These are phyloP conservation scores for Boletus subcaerulescens DNA, from an alignment of 768 basidiomycete genomes.

Conservation along the genomic window DNA sequence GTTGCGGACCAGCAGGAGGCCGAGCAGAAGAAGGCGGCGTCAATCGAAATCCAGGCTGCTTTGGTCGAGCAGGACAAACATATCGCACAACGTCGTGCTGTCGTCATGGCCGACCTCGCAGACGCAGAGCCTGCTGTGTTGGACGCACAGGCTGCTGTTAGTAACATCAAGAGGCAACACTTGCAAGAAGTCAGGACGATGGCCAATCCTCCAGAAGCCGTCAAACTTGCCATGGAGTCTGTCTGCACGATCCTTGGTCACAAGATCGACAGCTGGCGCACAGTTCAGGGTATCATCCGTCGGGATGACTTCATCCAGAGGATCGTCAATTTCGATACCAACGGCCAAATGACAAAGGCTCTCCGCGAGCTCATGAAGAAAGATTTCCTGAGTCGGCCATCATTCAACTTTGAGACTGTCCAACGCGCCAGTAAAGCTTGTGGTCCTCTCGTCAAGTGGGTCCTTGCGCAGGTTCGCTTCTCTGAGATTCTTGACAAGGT, in stretches of 20 bases:
- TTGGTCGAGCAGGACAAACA: constrained; percentile 86
- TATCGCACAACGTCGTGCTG: constrained; percentile 82
- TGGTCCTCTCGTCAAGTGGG: constrained; percentile 98
- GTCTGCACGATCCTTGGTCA: constrained; percentile 96
- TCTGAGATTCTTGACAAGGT: constrained; percentile 97
- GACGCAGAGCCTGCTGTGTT: constrained; percentile 97
- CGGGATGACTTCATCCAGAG: constrained; percentile 95
- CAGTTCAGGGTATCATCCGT: constrained; percentile 93
- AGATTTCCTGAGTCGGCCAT: constrained; percentile 87
- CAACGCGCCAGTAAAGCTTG: constrained; percentile 96
- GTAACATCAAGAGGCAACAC: constrained; percentile 93
- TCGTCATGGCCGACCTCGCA: constrained; percentile 93
- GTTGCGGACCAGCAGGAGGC: constrained; percentile 98
- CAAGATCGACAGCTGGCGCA: constrained; percentile 95
- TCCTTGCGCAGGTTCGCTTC: constrained; percentile 92
- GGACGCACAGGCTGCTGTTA: constrained; percentile 95
- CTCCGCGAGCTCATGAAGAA: constrained; percentile 89
- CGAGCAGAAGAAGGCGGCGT: constrained; percentile 95
- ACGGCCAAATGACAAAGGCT: constrained; percentile 81
- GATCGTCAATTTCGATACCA: constrained; percentile 95
- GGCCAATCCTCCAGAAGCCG: constrained; percentile 97
- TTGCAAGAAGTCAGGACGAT: constrained; percentile 96
- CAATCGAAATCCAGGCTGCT: constrained; percentile 93
- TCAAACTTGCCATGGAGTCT: constrained; percentile 98
- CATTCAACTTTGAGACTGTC: constrained; percentile 93